Evolutionary conservation across 805 yeast species (phyloP), one percentile per base, ranked within the genome.

Genomic region (Hanseniaspora singularis): DNA sequence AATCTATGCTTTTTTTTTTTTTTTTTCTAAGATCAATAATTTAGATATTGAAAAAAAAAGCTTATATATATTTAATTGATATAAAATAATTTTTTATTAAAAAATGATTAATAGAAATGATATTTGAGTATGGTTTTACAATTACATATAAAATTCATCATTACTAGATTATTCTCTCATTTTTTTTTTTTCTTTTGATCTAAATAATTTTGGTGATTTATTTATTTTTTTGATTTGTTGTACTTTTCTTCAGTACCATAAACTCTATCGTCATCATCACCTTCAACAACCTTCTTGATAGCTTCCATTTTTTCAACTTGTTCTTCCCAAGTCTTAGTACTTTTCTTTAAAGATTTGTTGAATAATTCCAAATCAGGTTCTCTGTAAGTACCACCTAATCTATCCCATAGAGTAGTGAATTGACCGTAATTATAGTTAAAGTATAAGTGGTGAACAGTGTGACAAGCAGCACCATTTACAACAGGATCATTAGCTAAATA

Each of bases 361-460:
- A 88, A 89, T 55, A 89, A 70, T 55, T 84, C 82, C 57, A 72
- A 76, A 60, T 92, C 97, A 4, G 98, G 98, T 56, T 77, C 75
- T 66, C 97, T 81, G 67, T 92, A 88, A 23, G 95, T 77, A 39
- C 87, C 82, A 44, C 97, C 97, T 49, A 92, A 67, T 67, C 98
- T 80, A 64, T 92, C 98, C 98, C 98, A 92, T 54, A 92, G 70
- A 15, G 98, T 92, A 39, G 97, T 88, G 69, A 89, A 92, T 68
- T 92, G 98, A 33, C 98, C 98, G 62, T 88, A 92, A 71, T 92
- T 92, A 68, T 92, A 92, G 72, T 89, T 89, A 77, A 92, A 92
- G 68, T 92, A 92, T 56, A 92, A 68, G 62, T 92, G 98, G 66
- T 92, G 98, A 40, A 89, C 79, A 1, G 98, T 88, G 68, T 92